A percentile compares a stretch with the other conserved stretches of the same genome.
Evolutionary conservation across 2,329 filamentous ascomycete species (phyloP).

Genomic region (Trichoderma sp.): DNA sequence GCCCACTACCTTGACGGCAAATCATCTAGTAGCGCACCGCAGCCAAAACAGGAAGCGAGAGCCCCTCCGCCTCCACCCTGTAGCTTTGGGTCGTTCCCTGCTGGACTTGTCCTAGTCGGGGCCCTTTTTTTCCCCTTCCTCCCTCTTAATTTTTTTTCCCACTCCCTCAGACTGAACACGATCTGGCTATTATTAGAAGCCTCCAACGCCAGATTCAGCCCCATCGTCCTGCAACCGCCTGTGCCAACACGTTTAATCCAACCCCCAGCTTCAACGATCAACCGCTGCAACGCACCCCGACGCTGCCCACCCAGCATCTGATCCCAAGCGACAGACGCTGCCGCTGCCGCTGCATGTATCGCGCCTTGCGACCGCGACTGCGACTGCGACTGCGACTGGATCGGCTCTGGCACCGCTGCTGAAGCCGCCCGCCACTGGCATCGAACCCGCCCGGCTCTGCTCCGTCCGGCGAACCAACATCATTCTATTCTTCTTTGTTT

Average conservation of each 20-base stretch:
- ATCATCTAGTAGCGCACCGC: constrained; percentile 1
- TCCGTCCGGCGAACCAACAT: background rate
- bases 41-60: background rate
- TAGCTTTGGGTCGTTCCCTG: constrained; percentile 1
- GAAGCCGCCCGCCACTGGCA: background rate
- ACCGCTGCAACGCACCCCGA: constrained; percentile 22
- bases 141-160: constrained; percentile 31
- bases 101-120: constrained; percentile 3
- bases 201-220: constrained; percentile 55
- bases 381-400: background rate
- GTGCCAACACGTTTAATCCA: constrained; percentile 28
- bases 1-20: background rate
- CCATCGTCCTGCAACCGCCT: constrained; percentile 43
- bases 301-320: background rate
- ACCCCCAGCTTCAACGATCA: constrained; percentile 29
- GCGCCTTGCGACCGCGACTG: constrained; percentile 17
- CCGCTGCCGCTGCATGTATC: constrained; percentile 16
- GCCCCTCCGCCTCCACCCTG: constrained; percentile 22
- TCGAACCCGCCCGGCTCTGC: background rate
- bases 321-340: constrained; percentile 17
- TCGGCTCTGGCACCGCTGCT: constrained; percentile 17
- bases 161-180: constrained; percentile 45
- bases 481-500: background rate
- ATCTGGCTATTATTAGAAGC: constrained; percentile 57
- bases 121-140: constrained; percentile 3